phyloP scores from a whole-genome alignment of 768 basidiomycete species.

The Kwoniella sp. region DNA sequence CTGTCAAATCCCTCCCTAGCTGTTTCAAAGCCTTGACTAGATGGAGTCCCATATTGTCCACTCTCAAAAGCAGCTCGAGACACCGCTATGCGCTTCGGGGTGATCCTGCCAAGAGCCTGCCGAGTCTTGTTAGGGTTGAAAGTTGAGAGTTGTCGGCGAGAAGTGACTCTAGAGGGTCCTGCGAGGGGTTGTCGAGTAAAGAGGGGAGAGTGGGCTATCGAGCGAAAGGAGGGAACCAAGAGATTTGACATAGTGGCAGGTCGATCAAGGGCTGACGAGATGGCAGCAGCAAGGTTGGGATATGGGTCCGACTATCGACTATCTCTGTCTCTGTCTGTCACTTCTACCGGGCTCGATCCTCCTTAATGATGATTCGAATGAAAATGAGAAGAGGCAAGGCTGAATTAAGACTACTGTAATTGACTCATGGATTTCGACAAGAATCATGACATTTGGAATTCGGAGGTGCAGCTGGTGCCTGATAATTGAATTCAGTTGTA shows the following conservation, averaged over 20 bases:
- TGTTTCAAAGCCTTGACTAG: neutral
- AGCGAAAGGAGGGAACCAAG: neutral
- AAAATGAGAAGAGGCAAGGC: too few relatives aligned
- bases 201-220: neutral
- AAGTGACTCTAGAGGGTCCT: conserved; percentile 7
- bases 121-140: conserved; percentile 9
- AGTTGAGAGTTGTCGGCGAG: conserved; percentile 1
- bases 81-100: conserved; percentile 47
- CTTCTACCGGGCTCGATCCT: too few relatives aligned
- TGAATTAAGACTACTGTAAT: too few relatives aligned
- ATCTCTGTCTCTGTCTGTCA: too few relatives aligned
- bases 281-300: neutral
- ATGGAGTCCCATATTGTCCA: neutral
- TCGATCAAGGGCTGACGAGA: neutral
- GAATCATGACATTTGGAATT: too few relatives aligned
- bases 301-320: too few relatives aligned
- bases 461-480: too few relatives aligned
- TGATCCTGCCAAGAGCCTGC: conserved; percentile 46
- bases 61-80: conserved; percentile 26
- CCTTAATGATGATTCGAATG: too few relatives aligned
- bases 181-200: neutral
- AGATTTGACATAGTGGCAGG: neutral
- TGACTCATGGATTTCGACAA: too few relatives aligned
- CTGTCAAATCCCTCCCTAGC: conserved; percentile 12
- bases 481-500: too few relatives aligned